Conservation (phyloP, 2,329 filamentous ascomycete species). For the Elsinoe australis region DNA sequence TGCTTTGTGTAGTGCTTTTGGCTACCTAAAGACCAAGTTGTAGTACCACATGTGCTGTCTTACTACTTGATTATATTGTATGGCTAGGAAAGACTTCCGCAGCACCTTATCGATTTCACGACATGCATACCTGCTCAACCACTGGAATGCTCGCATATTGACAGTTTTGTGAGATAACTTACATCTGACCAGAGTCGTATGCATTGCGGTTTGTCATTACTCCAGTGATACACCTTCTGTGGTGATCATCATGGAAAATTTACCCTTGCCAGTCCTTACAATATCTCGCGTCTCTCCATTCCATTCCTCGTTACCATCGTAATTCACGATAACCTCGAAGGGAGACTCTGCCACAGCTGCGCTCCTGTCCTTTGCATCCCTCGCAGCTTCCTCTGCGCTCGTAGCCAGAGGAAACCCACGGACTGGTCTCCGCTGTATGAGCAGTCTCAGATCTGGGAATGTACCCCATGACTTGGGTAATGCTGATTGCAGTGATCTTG, state of each 20-base stretch:
- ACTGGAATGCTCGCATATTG: too few species aligned
- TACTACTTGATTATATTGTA: too few species aligned
- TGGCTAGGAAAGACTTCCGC: too few species aligned
- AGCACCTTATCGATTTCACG: too few species aligned
- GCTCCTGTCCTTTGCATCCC: conserved; percentile 8
- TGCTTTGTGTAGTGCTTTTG: too few species aligned
- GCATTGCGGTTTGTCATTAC: not conserved
- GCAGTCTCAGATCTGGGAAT: conserved; percentile 11
- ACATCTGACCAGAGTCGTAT: not conserved
- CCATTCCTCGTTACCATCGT: conserved; percentile 1
- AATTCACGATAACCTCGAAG: not conserved
- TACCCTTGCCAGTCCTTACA: not conserved
- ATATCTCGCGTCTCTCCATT: too few species aligned
- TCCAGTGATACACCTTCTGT: not conserved
- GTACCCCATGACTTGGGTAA: conserved; percentile 5
- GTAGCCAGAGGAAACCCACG: conserved; percentile 7
- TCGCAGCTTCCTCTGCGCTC: conserved; percentile 2
- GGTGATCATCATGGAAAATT: conserved; percentile 1
- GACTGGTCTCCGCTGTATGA: not conserved
- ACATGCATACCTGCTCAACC: too few species aligned
- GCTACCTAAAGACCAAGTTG: too few species aligned
- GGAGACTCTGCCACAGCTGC: not conserved
- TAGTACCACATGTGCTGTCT: too few species aligned
- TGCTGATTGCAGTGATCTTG: not conserved
- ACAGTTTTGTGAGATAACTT: not conserved